A percentile compares a stretch with the other conserved stretches of the same genome.
phyloP scores from a whole-genome alignment of 768 basidiomycete species.

The Podaxis sp. region DNA sequence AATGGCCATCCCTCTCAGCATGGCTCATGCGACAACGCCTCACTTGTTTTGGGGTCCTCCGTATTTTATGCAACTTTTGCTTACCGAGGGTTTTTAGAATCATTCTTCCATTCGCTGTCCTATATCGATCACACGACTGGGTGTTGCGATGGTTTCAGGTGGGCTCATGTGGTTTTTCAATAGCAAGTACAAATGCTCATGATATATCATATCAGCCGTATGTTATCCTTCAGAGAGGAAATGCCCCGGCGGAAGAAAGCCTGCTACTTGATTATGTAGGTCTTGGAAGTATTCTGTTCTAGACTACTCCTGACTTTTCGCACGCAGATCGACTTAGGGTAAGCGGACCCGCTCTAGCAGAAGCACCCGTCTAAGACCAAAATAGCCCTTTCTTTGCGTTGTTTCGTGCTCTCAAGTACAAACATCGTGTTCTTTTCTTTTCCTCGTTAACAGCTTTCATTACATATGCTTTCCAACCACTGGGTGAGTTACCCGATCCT shows the following conservation, averaged over 20 bases:
- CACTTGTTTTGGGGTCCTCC: not conserved
- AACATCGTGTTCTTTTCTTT: constrained; percentile 53
- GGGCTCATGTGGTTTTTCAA: constrained; percentile 17
- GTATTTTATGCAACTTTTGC: not conserved
- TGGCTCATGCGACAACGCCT: not conserved
- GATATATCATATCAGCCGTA: constrained; percentile 51
- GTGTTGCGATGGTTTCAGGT: constrained; percentile 60
- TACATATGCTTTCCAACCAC: constrained; percentile 54
- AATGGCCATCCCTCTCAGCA: not conserved
- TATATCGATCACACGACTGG: constrained; percentile 56
- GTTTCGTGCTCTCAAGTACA: constrained; percentile 47
- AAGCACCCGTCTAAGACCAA: constrained; percentile 10
- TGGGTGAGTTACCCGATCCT: constrained; percentile 40
- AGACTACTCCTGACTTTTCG: not conserved
- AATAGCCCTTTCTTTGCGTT: constrained; percentile 44
- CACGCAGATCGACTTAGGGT: constrained; percentile 46
- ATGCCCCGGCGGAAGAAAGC: constrained; percentile 54
- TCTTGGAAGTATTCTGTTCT: not conserved
- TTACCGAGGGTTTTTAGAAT: constrained; percentile 26
- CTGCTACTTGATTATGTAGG: constrained; percentile 69
- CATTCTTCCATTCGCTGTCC: constrained; percentile 47
- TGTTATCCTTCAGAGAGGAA: constrained; percentile 52
- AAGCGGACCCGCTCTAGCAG: not conserved
- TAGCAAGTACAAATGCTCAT: not conserved
- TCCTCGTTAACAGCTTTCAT: constrained; percentile 50